These are phyloP conservation scores for Penicillium sp. DNA, from an alignment of 2,329 filamentous ascomycete genomes.

Conservation along the genomic window DNA sequence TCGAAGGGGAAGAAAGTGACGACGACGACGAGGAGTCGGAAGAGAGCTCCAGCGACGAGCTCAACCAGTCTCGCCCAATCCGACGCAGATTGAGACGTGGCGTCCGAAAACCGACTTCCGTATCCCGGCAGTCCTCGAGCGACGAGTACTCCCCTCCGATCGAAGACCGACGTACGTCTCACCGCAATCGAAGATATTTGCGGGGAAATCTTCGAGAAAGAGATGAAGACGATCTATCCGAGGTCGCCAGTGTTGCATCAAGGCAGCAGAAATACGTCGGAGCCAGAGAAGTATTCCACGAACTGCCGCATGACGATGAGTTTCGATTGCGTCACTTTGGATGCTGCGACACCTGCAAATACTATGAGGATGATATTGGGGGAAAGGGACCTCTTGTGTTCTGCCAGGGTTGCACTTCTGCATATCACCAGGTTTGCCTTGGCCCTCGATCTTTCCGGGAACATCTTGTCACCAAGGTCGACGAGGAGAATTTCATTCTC, in stretches of 20 bases:
- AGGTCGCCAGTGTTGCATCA: conserved; percentile 45
- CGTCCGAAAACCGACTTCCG: neutral
- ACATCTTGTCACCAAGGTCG: conserved; percentile 85
- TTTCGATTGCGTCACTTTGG: conserved; percentile 67
- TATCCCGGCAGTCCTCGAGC: neutral
- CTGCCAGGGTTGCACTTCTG: conserved; percentile 83
- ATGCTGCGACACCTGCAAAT: conserved; percentile 65
- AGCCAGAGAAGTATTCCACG: conserved; percentile 68
- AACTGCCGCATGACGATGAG: conserved; percentile 53
- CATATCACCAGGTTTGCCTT: conserved; percentile 79
- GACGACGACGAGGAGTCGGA: neutral
- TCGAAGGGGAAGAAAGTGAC: neutral
- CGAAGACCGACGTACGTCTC: conserved; percentile 28
- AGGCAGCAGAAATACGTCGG: conserved; percentile 44
- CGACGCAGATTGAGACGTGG: conserved; percentile 1
- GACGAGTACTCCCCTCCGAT: conserved; percentile 12
- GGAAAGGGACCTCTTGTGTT: conserved; percentile 67
- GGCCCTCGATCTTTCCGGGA: conserved; percentile 67
- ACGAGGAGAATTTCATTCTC: conserved; percentile 68
- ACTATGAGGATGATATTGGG: conserved; percentile 45
- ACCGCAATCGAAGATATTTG: conserved; percentile 23
- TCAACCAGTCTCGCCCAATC: neutral
- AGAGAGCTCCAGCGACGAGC: conserved; percentile 7
- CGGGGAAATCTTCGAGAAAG: conserved; percentile 44
- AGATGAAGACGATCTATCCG: conserved; percentile 32